phyloP scores from a whole-genome alignment of 208 protist genomes.

The Acanthamoeba healyi region DNA sequence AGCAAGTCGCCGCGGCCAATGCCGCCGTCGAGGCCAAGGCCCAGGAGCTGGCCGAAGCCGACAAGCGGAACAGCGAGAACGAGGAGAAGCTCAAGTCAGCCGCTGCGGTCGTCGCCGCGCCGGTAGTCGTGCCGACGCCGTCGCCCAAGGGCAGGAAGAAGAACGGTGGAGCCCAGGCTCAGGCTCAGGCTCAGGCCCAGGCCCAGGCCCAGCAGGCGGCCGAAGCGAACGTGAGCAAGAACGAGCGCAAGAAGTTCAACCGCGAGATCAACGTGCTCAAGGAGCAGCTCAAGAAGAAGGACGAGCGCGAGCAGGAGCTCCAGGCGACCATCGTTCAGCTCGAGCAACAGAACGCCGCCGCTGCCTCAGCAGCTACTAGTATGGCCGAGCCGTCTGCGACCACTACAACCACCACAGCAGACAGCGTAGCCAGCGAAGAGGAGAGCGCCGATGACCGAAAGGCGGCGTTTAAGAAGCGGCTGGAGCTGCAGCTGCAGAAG shows the following conservation, averaged over 20 bases:
- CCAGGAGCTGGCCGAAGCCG: slow-evolving; percentile 9
- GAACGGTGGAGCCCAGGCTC: neutral
- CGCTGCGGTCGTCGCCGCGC: neutral
- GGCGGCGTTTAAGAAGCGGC: slow-evolving; percentile 8
- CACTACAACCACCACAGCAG: neutral
- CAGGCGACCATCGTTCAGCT: neutral
- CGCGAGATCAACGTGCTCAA: slow-evolving; percentile 17
- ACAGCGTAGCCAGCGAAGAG: neutral
- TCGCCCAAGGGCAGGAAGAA: slow-evolving; percentile 8
- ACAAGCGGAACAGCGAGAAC: neutral
- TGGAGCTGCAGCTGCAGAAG: slow-evolving; percentile 35
- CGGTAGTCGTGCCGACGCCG: neutral
- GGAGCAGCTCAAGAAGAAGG: slow-evolving; percentile 69
- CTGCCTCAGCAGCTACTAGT: neutral
- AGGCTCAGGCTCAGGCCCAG: no score
- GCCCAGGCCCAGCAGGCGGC: neutral
- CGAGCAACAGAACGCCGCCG: neutral
- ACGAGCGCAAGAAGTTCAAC: slow-evolving; percentile 41
- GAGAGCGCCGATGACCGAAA: slow-evolving; percentile 33
- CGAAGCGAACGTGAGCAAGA: slow-evolving; percentile 29
- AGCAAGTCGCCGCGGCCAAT: neutral
- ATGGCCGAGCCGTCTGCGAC: neutral
- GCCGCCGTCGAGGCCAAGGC: neutral
- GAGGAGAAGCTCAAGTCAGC: slow-evolving; percentile 12
- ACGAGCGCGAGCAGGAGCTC: slow-evolving; percentile 11